Base-by-base conservation (phyloP, 2,329 filamentous ascomycete genomes). In the Mollisia scopiformis region DNA sequence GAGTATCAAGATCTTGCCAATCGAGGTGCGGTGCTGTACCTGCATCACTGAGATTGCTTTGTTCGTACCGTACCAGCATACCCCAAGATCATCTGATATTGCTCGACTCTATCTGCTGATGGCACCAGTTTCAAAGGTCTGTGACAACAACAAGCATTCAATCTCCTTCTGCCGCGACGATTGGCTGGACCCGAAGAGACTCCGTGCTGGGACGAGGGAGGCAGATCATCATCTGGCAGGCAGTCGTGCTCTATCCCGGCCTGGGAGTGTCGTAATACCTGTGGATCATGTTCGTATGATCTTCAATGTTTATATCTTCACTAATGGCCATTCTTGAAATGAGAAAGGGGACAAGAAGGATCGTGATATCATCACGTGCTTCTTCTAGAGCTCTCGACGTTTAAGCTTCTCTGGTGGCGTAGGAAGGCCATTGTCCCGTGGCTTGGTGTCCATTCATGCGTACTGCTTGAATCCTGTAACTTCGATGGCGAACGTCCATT, bases 71-170 rank as follows among this genome's bases (percentile, higher is more conserved):
- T 49, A 11, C 10, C n/a, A 49, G 27, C 49, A n/a, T n/a, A n/a
- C n/a, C 2, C 23, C n/a, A 19, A 43, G 37, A 35, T 49, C 57
- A 35, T 49, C 43, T 46, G 46, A 55, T 50, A 47, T 59, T 43
- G 21, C 19, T 46, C 21, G 53, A 62, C 30, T 56, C 31, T 46
- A 57, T 61, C 62, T 56, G 50, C n/a, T 19, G 53, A 59, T 58
- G 51, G 57, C 39, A n/a, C 52, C 55, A 60, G 58, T 61, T 65
- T 65, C 58, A 53, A 4, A 41, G 47, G 47, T 61, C 54, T 60
- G 57, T 57, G 28, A 59, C 52, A 52, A 59, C 52, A 52, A 28
- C 51, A 55, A 11, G 49, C 39, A 35, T 35, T n/a, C n/a, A n/a
- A n/a, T n/a, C n/a, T n/a, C 50, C 27, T 19, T 27, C 37, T 39